phyloP scores from a whole-genome alignment of 2,329 filamentous ascomycete species.

The Diaporthe citri region DNA sequence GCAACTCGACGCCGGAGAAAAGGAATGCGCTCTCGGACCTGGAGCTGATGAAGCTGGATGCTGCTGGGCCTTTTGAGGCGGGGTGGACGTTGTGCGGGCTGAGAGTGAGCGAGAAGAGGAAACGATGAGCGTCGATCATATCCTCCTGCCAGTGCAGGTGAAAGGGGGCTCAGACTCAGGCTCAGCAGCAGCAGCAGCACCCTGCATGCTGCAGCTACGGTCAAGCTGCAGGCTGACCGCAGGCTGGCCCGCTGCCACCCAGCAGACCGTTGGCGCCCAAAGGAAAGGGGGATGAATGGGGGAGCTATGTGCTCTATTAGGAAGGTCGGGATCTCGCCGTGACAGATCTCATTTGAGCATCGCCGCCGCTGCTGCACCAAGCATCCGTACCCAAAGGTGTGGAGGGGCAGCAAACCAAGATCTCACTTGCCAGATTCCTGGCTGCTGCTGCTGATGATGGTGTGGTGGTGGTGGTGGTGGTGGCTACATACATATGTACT shows the following conservation, averaged over 20 bases:
- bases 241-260: background rate
- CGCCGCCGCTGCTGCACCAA: background rate
- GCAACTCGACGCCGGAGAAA: background rate
- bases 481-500: background rate
- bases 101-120: background rate
- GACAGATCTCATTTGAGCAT: background rate
- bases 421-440: background rate
- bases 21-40: background rate
- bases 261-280: background rate
- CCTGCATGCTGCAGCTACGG: conserved; percentile 14
- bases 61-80: background rate
- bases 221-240: too few species aligned
- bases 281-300: background rate
- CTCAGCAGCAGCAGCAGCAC: background rate
- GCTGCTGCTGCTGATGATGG: background rate
- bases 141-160: background rate
- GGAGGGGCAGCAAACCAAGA: conserved; percentile 7
- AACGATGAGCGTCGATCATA: background rate
- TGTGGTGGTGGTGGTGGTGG: background rate
- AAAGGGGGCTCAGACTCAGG: background rate
- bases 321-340: conserved; percentile 21
- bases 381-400: conserved; percentile 12
- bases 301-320: conserved; percentile 13
- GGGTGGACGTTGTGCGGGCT: background rate
- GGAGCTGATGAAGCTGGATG: background rate